phyloP scores from a whole-genome alignment of 805 yeast genomes.

The Dipodascus albidus region DNA sequence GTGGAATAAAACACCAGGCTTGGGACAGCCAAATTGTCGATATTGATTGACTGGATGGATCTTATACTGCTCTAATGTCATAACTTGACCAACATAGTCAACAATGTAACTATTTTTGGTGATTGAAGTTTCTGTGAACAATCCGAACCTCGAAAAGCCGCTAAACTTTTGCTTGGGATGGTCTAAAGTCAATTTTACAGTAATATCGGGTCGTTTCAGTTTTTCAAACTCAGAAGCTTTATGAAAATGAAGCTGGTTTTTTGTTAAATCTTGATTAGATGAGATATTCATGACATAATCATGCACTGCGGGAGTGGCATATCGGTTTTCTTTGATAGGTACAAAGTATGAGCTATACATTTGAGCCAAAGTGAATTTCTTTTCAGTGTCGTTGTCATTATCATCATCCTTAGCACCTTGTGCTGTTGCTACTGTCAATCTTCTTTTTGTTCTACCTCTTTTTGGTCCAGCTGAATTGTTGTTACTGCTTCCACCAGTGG shows the following conservation, averaged over 20 bases:
- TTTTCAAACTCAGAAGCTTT: conserved; percentile 15
- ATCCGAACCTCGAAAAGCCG: conserved; percentile 61
- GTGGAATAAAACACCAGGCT: conserved; percentile 42
- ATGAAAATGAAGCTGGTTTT: background rate
- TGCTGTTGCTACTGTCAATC: conserved; percentile 5
- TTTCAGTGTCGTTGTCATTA: conserved; percentile 8
- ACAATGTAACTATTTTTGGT: conserved; percentile 39
- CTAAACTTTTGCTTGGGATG: conserved; percentile 40
- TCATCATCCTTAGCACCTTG: conserved; percentile 3
- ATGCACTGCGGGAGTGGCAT: conserved; percentile 2
- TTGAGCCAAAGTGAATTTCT: conserved; percentile 5
- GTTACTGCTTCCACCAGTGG: background rate
- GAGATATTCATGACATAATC: conserved; percentile 3
- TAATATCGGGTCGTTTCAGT: conserved; percentile 25
- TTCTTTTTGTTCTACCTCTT: conserved; percentile 2
- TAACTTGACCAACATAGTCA: conserved; percentile 66
- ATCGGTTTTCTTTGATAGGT: conserved; percentile 3
- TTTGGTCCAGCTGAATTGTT: background rate
- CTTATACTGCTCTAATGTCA: conserved; percentile 51
- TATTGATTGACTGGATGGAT: conserved; percentile 67
- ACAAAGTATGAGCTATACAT: conserved; percentile 10
- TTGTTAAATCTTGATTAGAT: conserved; percentile 7
- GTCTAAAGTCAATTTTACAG: conserved; percentile 50
- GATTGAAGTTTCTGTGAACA: conserved; percentile 35
- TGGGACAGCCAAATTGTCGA: conserved; percentile 56